A percentile compares a stretch with the other conserved stretches of the same genome.
These are phyloP conservation scores for Suillus discolor DNA, from an alignment of 768 basidiomycete species.

Conservation along the genomic window DNA sequence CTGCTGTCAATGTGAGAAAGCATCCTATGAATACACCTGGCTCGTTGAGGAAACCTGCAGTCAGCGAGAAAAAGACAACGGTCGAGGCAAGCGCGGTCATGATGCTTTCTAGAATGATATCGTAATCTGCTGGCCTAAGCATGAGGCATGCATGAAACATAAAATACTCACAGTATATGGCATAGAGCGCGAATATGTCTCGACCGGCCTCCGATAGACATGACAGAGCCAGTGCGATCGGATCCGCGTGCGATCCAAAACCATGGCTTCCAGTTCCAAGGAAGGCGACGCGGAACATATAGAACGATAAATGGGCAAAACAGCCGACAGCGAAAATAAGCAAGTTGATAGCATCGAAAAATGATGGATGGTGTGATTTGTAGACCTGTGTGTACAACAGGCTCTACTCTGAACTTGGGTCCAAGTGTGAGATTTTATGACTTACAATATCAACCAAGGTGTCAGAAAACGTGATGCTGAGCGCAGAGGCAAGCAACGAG, in stretches of 20 bases:
- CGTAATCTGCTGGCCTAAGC: constrained; percentile 27
- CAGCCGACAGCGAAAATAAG: constrained; percentile 26
- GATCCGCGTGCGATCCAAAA: not conserved
- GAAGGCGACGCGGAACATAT: constrained; percentile 11
- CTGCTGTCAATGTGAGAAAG: not conserved
- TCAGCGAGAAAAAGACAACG: constrained; percentile 7
- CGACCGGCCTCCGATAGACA: constrained; percentile 21
- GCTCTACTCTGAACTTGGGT: not conserved
- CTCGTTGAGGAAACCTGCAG: not conserved
- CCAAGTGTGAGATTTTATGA: not conserved
- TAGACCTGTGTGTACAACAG: constrained; percentile 20
- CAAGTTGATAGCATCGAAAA: constrained; percentile 25
- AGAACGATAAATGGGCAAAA: constrained; percentile 19
- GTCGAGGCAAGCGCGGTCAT: constrained; percentile 23
- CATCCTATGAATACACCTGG: not conserved
- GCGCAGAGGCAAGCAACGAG: constrained; percentile 20
- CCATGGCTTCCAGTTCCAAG: constrained; percentile 7
- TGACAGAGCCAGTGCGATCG: not conserved
- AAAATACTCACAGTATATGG: constrained; percentile 27
- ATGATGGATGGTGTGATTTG: constrained; percentile 20
- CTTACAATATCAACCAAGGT: constrained; percentile 29
- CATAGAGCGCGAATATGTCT: constrained; percentile 19
- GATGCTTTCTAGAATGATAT: constrained; percentile 29
- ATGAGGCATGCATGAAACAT: constrained; percentile 6
- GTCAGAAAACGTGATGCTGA: constrained; percentile 24